These are phyloP conservation scores for Blastocystis sp. DNA, from an alignment of 352 stramenopile genomes.

Conservation along the genomic window DNA sequence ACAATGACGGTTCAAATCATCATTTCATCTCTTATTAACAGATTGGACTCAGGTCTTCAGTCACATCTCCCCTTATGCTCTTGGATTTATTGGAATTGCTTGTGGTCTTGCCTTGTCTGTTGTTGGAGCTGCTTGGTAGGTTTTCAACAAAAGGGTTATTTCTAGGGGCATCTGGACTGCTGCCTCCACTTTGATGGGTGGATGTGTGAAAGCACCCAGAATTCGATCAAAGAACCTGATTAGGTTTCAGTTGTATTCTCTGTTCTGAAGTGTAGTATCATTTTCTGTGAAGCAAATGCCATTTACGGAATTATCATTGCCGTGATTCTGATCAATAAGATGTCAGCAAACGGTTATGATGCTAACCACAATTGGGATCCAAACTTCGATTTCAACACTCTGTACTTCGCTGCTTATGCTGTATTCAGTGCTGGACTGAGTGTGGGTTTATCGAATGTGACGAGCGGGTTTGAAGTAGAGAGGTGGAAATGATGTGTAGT, in stretches of 20 bases:
- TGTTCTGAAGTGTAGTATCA: conserved; percentile 75
- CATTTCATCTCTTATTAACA: conserved; percentile 65
- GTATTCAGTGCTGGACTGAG: conserved; percentile 81
- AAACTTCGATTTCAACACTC: conserved; percentile 73
- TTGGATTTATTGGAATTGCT: conserved; percentile 81
- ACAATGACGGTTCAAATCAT: not conserved
- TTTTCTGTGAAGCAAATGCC: conserved; percentile 85
- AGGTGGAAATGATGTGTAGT: conserved; percentile 69
- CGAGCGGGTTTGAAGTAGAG: conserved; percentile 76
- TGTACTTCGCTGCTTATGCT: conserved; percentile 83
- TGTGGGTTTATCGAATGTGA: conserved; percentile 83
- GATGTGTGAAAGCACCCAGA: conserved; percentile 81
- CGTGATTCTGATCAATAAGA: conserved; percentile 85
- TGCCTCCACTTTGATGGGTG: conserved; percentile 82
- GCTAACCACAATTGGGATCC: not conserved
- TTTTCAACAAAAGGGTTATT: not conserved
- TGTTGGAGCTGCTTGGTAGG: conserved; percentile 81
- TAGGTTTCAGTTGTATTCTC: conserved; percentile 71
- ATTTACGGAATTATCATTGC: conserved; percentile 87
- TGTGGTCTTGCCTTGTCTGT: conserved; percentile 81
- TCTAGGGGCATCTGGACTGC: conserved; percentile 84
- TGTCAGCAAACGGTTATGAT: conserved; percentile 62
- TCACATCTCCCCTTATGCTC: conserved; percentile 83
- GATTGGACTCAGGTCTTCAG: conserved; percentile 83
- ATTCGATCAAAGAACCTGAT: conserved; percentile 86